A percentile compares a stretch with the other conserved stretches of the same genome.
Conservation (phyloP, 208 protist genomes). For the Leishmania aethiopica region DNA sequence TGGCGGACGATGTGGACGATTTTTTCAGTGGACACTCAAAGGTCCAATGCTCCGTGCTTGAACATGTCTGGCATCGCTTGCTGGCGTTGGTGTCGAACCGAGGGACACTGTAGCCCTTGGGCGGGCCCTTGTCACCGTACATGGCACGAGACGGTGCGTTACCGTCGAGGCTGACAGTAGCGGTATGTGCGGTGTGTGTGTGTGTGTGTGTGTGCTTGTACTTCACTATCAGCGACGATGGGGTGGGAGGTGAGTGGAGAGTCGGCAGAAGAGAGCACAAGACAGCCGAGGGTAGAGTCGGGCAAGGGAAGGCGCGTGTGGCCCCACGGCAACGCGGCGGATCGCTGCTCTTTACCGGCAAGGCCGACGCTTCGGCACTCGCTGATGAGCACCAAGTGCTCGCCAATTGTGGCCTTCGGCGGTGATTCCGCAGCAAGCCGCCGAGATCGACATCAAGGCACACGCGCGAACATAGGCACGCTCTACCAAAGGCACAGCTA, state of each 20-base stretch:
- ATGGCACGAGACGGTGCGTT: constrained; percentile 26
- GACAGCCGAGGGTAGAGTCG: not conserved
- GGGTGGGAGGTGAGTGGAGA: not conserved
- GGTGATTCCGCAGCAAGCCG: not conserved
- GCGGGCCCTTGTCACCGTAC: constrained; percentile 65
- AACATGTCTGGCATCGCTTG: constrained; percentile 70
- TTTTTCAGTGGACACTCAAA: constrained; percentile 64
- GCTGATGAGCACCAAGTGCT: not conserved
- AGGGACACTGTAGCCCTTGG: constrained; percentile 87
- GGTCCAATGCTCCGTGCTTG: constrained; percentile 74
- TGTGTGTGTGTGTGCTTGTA: not conserved
- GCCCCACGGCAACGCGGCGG: not conserved
- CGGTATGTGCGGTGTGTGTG: not conserved
- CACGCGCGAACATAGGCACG: not conserved
- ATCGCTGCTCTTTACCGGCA: not conserved
- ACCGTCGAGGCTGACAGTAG: not conserved
- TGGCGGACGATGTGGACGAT: constrained; percentile 18
- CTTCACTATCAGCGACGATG: no score
- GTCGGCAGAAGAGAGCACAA: not conserved
- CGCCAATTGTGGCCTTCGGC: not conserved
- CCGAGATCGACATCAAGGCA: not conserved
- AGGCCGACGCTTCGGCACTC: not conserved
- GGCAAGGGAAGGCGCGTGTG: not conserved
- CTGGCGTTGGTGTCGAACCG: constrained; percentile 40
- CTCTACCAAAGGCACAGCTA: not conserved